Evolutionary conservation across 2,329 filamentous ascomycete genomes (phyloP).

Genomic region (Paradendryphiella salina): DNA sequence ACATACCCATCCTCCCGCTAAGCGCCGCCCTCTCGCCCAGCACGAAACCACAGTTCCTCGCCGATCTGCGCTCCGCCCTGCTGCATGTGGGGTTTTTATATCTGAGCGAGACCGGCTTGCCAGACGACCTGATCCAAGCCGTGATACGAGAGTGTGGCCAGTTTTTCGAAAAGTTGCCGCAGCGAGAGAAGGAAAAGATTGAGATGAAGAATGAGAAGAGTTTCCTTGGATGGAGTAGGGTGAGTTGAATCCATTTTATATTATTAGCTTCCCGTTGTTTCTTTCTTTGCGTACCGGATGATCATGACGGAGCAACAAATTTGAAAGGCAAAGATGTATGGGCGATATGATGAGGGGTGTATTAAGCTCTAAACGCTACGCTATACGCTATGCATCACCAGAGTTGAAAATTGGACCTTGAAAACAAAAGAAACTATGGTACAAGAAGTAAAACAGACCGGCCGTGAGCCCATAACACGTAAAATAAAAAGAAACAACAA

Average conservation of each 20-base stretch:
- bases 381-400: background rate
- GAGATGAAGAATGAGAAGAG: constrained; percentile 57
- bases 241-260: constrained; percentile 31
- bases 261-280: background rate
- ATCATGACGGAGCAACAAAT: no score
- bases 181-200: constrained; percentile 70
- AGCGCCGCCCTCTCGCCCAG: constrained; percentile 65
- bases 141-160: constrained; percentile 69
- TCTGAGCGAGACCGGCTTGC: constrained; percentile 68
- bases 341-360: background rate
- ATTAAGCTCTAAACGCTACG: constrained; percentile 11
- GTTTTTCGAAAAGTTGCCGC: constrained; percentile 74
- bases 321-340: no score
- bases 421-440: constrained; percentile 6
- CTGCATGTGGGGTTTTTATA: constrained; percentile 90
- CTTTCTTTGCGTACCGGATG: constrained; percentile 1
- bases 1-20: constrained; percentile 77
- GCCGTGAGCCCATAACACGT: constrained; percentile 7
- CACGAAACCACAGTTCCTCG: constrained; percentile 74
- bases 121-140: constrained; percentile 64
- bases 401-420: no score
- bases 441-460: constrained; percentile 4
- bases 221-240: constrained; percentile 54
- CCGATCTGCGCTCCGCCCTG: constrained; percentile 71
- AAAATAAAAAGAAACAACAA: background rate